Conservation (phyloP, 164 flowering plant genomes). For the Berberis thunbergii region DNA sequence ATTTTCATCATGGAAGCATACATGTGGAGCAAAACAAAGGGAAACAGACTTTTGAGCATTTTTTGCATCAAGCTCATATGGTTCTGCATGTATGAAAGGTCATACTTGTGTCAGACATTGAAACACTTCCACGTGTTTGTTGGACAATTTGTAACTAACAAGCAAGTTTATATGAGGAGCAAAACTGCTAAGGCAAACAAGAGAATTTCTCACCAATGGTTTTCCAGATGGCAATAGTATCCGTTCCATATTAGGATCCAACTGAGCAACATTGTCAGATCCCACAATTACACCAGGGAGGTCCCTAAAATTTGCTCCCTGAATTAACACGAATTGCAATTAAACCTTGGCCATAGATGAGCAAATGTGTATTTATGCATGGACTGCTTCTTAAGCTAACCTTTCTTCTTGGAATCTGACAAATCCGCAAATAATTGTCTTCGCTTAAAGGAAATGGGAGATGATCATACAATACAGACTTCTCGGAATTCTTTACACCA, state of each 20-base stretch:
- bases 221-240: constrained; percentile 45
- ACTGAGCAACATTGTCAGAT: constrained; percentile 31
- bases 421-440: constrained; percentile 39
- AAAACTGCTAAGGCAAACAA: not conserved
- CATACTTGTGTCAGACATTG: not conserved
- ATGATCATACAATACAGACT: constrained; percentile 38
- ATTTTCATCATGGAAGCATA: too few relatives aligned
- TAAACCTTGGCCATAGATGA: not conserved
- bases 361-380: not conserved
- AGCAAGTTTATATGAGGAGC: not conserved
- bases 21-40: too few relatives aligned
- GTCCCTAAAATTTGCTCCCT: constrained; percentile 63
- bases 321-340: constrained; percentile 4
- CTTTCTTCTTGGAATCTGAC: constrained; percentile 45
- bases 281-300: constrained; percentile 51
- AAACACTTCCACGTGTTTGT: not conserved
- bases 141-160: not conserved
- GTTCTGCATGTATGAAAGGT: too few relatives aligned
- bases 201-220: constrained; percentile 28
- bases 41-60: too few relatives aligned
- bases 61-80: too few relatives aligned
- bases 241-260: constrained; percentile 30
- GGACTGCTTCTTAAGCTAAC: constrained; percentile 16
- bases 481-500: constrained; percentile 8
- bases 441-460: constrained; percentile 29